A percentile compares a stretch with the other conserved stretches of the same genome.
Conservation (phyloP, 1,284 basidiomycete genomes). For the Sanghuangporus sanghuang region DNA sequence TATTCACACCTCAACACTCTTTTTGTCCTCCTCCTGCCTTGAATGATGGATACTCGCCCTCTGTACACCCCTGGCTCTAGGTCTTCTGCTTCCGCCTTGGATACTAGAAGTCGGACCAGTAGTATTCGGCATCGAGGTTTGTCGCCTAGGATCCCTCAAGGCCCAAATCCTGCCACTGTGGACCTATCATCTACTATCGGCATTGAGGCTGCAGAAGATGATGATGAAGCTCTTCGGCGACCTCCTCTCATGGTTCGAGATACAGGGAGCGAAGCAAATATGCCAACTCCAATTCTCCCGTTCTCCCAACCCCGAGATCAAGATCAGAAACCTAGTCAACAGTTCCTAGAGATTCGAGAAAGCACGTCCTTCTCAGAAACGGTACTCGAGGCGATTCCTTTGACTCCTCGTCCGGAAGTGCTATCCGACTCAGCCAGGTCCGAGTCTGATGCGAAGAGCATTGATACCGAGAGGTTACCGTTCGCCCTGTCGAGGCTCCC, state of each 20-base stretch:
- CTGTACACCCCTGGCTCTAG: neutral
- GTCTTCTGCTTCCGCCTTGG: conserved; percentile 1
- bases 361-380: neutral
- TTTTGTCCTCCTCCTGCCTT: neutral
- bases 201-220: neutral
- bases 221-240: neutral
- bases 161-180: neutral
- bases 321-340: neutral
- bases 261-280: neutral
- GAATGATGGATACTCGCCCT: neutral
- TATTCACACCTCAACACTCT: neutral
- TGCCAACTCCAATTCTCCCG: neutral
- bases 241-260: neutral
- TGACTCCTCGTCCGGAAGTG: conserved; percentile 8
- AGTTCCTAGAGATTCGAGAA: neutral
- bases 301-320: neutral
- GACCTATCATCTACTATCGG: neutral
- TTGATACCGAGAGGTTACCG: too few species aligned
- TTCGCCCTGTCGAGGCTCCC: conserved; percentile 2
- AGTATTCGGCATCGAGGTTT: conserved; percentile 5
- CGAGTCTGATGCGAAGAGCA: neutral
- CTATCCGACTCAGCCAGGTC: neutral
- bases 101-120: neutral
- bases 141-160: conserved; percentile 8
- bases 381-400: neutral